Evolutionary conservation across 306 rosid species (phyloP).

Genomic region (Prinsepia uniflora): DNA sequence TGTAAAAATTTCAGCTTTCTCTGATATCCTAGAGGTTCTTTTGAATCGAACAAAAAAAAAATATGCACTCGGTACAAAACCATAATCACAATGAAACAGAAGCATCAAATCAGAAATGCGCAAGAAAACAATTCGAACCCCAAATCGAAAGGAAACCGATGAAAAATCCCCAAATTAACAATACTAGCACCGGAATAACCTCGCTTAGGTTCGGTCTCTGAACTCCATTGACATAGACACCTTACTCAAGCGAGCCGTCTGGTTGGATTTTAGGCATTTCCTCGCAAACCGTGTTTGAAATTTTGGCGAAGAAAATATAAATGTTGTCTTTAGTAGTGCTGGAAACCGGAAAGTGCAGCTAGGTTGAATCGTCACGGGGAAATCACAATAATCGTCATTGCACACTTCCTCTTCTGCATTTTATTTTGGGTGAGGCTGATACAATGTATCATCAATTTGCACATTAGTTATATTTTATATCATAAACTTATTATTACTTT

Average conservation of each 20-base stretch:
- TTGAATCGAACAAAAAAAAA: neutral
- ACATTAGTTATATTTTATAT: no score
- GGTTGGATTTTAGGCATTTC: neutral
- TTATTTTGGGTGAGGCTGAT: no score
- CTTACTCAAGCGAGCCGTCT: neutral
- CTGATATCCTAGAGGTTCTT: neutral
- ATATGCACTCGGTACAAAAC: neutral
- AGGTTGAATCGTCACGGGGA: neutral
- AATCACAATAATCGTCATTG: no score
- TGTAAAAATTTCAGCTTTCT: neutral
- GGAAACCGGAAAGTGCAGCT: neutral
- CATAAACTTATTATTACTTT: no score
- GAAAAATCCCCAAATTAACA: neutral
- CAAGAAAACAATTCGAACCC: neutral
- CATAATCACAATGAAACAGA: neutral
- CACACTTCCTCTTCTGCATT: no score
- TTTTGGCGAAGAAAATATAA: neutral
- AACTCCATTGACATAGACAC: neutral
- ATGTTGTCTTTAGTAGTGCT: constrained; percentile 6
- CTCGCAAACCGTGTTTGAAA: constrained; percentile 17
- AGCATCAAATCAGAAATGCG: neutral
- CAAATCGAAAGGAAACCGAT: neutral
- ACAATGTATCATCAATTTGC: no score
- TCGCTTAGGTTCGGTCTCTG: neutral
- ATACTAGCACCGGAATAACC: constrained; percentile 11